Conservation (phyloP, 2,329 filamentous ascomycete species). For the Raffaelea arxii region DNA sequence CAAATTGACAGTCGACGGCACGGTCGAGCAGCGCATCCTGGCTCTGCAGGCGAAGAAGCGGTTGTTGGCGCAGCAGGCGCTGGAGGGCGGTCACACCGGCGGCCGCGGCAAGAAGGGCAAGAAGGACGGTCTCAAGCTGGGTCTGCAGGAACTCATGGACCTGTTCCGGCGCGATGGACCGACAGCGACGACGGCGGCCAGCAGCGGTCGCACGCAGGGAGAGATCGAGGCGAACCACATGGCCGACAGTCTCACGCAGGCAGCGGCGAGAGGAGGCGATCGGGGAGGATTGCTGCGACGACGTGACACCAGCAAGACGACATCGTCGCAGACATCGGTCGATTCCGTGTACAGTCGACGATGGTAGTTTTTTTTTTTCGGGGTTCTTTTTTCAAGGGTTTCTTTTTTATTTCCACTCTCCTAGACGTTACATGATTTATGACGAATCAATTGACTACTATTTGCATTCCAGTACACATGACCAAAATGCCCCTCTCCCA, state of each 20-base stretch:
- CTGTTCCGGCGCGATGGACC: conserved; percentile 63
- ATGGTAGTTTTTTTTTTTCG: conserved; percentile 5
- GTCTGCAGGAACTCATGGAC: conserved; percentile 85
- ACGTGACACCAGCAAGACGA: background rate
- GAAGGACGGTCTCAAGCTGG: conserved; percentile 60
- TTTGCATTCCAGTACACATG: background rate
- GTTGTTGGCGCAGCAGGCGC: conserved; percentile 79
- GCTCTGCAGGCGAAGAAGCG: conserved; percentile 91
- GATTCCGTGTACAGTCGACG: conserved; percentile 9
- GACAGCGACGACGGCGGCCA: background rate
- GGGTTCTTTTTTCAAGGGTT: background rate
- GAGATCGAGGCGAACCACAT: background rate
- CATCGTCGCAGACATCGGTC: conserved; percentile 1
- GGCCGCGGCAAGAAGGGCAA: conserved; percentile 39
- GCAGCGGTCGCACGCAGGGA: background rate
- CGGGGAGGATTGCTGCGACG: conserved; percentile 8
- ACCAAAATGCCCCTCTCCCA: background rate
- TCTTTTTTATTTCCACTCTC: background rate
- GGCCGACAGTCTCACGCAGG: background rate
- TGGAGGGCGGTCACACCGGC: conserved; percentile 60
- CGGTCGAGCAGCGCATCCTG: conserved; percentile 91
- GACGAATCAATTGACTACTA: background rate
- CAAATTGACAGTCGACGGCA: conserved; percentile 77
- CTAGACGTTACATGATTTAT: background rate
- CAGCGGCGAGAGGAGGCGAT: background rate